These are phyloP conservation scores for Kwoniella pini DNA, from an alignment of 768 basidiomycete species.

Conservation along the genomic window DNA sequence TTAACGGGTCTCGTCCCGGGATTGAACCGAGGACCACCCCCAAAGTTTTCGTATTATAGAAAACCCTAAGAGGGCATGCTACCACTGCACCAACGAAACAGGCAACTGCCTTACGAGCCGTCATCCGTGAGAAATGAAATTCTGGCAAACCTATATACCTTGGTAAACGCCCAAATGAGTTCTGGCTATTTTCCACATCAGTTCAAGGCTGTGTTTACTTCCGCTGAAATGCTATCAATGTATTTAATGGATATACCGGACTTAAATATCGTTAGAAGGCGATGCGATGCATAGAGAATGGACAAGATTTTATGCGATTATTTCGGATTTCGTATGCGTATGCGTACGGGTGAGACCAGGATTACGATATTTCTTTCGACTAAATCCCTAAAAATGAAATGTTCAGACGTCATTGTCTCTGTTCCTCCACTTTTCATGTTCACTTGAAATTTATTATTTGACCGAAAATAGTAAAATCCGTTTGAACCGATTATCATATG, in stretches of 20 bases:
- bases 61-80: slow-evolving; percentile 29
- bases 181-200: no score
- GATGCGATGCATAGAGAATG: no score
- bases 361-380: no score
- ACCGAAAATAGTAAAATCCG: not conserved
- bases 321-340: no score
- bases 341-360: no score
- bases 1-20: slow-evolving; percentile 26
- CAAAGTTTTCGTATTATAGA: slow-evolving; percentile 17
- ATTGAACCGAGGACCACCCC: slow-evolving; percentile 30
- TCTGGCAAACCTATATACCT: not conserved
- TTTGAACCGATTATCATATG: not conserved
- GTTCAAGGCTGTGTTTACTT: no score
- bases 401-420: not conserved
- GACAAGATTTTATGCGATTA: no score
- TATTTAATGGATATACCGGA: no score
- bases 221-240: no score
- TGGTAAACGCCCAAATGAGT: no score
- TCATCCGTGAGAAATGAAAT: slow-evolving; percentile 4
- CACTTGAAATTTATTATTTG: not conserved
- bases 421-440: not conserved
- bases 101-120: slow-evolving; percentile 19
- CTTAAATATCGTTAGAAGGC: no score
- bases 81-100: slow-evolving; percentile 29
- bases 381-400: no score